A percentile compares a stretch with the other conserved stretches of the same genome.
These are phyloP conservation scores for Cordyceps cicadae DNA, from an alignment of 2,329 filamentous ascomycete species.

Conservation along the genomic window DNA sequence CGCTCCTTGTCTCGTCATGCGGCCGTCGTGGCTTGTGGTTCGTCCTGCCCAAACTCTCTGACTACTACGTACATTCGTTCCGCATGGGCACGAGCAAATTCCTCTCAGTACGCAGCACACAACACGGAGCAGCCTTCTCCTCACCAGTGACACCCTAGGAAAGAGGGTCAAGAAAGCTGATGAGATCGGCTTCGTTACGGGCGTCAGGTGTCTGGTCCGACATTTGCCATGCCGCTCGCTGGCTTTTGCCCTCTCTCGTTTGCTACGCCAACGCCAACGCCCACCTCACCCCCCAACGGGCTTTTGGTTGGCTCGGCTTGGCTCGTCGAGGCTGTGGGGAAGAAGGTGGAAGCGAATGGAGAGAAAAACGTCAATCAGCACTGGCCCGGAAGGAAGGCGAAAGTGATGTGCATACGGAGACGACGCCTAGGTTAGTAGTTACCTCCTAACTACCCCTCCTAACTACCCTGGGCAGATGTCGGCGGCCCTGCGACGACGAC, in stretches of 20 bases:
- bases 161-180: neutral
- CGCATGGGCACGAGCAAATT: neutral
- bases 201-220: neutral
- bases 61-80: neutral
- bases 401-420: slow-evolving; percentile 1
- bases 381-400: neutral
- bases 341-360: neutral
- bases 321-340: neutral
- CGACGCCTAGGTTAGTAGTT: neutral
- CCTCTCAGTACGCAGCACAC: neutral
- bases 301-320: neutral
- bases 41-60: neutral
- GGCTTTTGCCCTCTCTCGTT: neutral
- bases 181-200: slow-evolving; percentile 5
- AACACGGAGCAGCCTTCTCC: neutral
- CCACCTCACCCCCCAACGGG: neutral
- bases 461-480: neutral
- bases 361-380: neutral
- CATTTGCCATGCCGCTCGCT: neutral
- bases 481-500: slow-evolving; percentile 5
- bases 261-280: slow-evolving; percentile 4
- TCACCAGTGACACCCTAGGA: neutral
- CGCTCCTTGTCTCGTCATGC: neutral
- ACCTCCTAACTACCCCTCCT: too few relatives aligned
- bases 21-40: neutral